Evolutionary conservation across 345 rosid species (phyloP), one percentile per base, ranked within the genome.

Genomic region (Arabidopsis suecica): DNA sequence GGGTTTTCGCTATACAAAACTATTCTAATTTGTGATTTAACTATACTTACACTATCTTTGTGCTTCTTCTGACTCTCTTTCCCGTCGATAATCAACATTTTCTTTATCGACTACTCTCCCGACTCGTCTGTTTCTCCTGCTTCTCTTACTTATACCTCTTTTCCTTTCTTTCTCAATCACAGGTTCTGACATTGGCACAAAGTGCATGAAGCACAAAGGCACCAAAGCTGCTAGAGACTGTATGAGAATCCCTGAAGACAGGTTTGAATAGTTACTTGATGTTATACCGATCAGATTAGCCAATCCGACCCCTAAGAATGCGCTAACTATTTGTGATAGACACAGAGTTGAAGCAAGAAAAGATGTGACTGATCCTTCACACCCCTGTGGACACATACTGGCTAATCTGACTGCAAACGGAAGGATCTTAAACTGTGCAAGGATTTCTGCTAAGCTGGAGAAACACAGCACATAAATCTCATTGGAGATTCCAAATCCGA

Each of bases 361-460:
- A 23, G 98, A 91, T 30, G 88, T 89, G n/a, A 93, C 80, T 16
- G 98, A 93, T 74, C 97, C 98, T 85, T 89, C 97, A 62, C 88
- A 93, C 1, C 98, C 97, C 68, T 57, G 81, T 1, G 97, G 98
- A 66, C 98, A 91, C 78, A 88, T 73, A 72, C 80, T 88, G 1
- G 83, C 97, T 53, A 91, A 71, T 36, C 88, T 61, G 28, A 88
- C 87, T 12, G 84, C 81, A 61, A 91, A 93, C 0, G 98, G 97
- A 48, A 93, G 91, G 50, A 89, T 81, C 86, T 89, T 91, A 48
- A 93, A 93, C 69, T 93, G 98, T 4, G 93, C 92, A 0, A 88
- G 71, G 30, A 82, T 76, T 70, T 93, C 98, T 1, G 97, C 93
- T 60, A 93, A 75, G 78, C 97, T 89, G 1, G 96, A 89, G 28